phyloP scores from a whole-genome alignment of 139 green algal genomes.

The Tetraselmis chui region DNA sequence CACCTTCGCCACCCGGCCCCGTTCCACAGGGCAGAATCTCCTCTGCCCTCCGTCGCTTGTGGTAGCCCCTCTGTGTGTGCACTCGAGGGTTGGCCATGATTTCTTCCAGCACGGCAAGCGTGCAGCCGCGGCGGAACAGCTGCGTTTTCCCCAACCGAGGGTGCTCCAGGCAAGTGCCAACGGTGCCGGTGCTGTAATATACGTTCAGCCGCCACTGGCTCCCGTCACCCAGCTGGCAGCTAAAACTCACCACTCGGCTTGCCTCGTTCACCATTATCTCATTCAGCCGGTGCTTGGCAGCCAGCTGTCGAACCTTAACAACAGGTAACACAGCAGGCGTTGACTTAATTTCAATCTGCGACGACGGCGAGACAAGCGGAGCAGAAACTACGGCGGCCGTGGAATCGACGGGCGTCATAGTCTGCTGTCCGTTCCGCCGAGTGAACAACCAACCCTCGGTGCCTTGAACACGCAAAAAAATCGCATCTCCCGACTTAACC shows the following conservation, averaged over 20 bases:
- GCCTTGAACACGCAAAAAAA: background rate
- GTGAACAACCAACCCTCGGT: background rate
- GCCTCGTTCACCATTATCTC: background rate
- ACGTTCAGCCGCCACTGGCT: background rate
- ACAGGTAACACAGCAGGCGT: background rate
- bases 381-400: no score
- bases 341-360: no score
- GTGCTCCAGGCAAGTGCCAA: background rate
- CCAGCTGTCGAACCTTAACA: background rate
- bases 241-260: background rate
- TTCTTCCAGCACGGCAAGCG: background rate
- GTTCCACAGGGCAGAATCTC: background rate
- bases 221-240: background rate
- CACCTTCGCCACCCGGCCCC: no score
- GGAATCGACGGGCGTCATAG: background rate
- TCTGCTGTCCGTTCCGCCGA: background rate
- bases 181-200: background rate
- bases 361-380: no score
- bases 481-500: background rate
- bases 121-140: background rate
- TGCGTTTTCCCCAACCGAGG: background rate
- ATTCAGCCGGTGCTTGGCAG: background rate
- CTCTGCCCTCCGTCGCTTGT: background rate
- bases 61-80: background rate
- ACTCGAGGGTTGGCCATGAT: background rate